Percentiles rank a stretch among this genome's conserved stretches.
Conservation (phyloP, 2,329 filamentous ascomycete genomes). For the Talaromyces verruculosus region DNA sequence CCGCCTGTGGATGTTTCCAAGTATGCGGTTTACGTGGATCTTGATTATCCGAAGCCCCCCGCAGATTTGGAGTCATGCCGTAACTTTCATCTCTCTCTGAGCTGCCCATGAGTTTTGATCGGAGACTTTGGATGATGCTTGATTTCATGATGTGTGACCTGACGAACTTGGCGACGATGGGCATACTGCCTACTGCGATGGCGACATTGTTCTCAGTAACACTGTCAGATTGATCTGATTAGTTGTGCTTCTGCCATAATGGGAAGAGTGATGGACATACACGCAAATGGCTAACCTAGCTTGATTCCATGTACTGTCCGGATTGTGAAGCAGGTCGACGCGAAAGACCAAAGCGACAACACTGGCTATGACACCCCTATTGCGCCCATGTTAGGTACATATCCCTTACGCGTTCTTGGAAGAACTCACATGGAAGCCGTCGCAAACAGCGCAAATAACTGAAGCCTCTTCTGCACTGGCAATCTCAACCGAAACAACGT, state of each 20-base stretch:
- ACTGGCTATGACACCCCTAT: constrained; percentile 5
- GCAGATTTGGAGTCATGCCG: not conserved
- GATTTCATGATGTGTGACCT: not conserved
- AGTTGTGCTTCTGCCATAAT: not conserved
- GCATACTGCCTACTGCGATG: not conserved
- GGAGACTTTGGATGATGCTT: not conserved
- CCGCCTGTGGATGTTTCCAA: constrained; percentile 5
- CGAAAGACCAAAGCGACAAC: constrained; percentile 1
- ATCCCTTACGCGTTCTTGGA: no score
- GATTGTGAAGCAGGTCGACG: not conserved
- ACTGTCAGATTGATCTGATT: not conserved
- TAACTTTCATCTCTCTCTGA: not conserved
- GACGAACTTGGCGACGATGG: constrained; percentile 1
- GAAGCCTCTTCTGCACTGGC: not conserved
- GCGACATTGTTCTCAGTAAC: constrained; percentile 4
- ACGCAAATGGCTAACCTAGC: constrained; percentile 2
- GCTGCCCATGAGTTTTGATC: not conserved
- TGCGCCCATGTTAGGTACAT: not conserved
- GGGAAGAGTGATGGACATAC: not conserved
- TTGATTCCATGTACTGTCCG: constrained; percentile 1
- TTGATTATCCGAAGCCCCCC: not conserved
- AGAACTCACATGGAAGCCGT: not conserved
- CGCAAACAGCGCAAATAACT: constrained; percentile 1
- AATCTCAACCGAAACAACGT: not conserved
- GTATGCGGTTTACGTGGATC: not conserved